phyloP scores from a whole-genome alignment of 257 asterid genomes.

The Scutellaria minor region DNA sequence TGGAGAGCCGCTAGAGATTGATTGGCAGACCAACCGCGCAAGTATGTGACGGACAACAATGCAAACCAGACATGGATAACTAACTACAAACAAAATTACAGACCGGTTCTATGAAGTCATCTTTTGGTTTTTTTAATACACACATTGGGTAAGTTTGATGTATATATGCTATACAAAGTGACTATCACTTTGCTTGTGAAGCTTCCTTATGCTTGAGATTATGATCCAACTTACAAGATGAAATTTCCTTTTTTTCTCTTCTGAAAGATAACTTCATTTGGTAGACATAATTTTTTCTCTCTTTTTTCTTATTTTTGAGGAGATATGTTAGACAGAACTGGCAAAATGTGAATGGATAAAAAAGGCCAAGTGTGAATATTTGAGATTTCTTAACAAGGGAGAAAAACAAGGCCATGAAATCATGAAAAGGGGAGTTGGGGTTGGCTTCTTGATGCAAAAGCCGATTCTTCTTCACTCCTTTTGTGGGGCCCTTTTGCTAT shows the following conservation, averaged over 20 bases:
- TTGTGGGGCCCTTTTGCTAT: slow-evolving; percentile 26
- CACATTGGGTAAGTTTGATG: too few relatives aligned
- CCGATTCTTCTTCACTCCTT: slow-evolving; percentile 8
- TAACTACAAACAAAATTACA: too few relatives aligned
- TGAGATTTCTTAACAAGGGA: slow-evolving; percentile 32
- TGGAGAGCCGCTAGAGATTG: slow-evolving; percentile 39
- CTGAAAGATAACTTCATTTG: slow-evolving; percentile 15
- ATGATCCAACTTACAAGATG: too few relatives aligned
- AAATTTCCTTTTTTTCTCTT: not conserved
- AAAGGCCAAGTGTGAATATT: not conserved
- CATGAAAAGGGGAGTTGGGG: slow-evolving; percentile 24
- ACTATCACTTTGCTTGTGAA: too few relatives aligned
- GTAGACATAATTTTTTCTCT: too few relatives aligned
- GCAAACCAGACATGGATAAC: too few relatives aligned
- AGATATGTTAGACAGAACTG: not conserved
- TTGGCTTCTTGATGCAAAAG: slow-evolving; percentile 45
- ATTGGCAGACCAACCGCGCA: slow-evolving; percentile 1
- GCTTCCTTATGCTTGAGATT: too few relatives aligned
- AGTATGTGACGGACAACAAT: not conserved
- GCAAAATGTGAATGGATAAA: slow-evolving; percentile 8
- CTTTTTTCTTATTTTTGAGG: too few relatives aligned
- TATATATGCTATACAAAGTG: too few relatives aligned
- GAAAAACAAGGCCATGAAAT: slow-evolving; percentile 16
- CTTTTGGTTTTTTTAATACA: too few relatives aligned
- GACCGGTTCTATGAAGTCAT: too few relatives aligned